A percentile compares a stretch with the other conserved stretches of the same genome.
Conservation (phyloP, 495 filamentous ascomycete genomes). For the Neurospora terricola region DNA sequence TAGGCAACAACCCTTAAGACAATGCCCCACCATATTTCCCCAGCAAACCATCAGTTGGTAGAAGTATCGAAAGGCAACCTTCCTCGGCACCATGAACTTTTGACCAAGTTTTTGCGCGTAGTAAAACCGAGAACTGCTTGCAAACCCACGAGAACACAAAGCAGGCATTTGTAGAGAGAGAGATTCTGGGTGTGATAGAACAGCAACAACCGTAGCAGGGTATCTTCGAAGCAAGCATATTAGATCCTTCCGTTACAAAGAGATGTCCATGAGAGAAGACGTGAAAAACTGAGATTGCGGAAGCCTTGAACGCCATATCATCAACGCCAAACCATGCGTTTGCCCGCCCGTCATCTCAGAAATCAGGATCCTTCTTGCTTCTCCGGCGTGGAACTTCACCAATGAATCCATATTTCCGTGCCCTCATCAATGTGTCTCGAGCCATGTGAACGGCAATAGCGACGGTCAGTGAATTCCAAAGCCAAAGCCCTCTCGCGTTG, state of each 20-base stretch:
- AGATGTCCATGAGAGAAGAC: background rate
- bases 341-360: background rate
- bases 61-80: background rate
- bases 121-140: background rate
- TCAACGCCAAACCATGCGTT: background rate
- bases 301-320: background rate
- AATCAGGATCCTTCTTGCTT: slow-evolving; percentile 14
- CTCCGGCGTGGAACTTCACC: background rate
- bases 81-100: background rate
- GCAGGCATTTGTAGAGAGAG: background rate
- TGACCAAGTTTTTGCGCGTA: background rate
- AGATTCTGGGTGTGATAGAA: background rate
- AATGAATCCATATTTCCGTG: slow-evolving; percentile 3
- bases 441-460: slow-evolving; percentile 20
- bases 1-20: background rate
- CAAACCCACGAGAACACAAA: background rate
- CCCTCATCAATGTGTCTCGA: slow-evolving; percentile 8
- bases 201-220: background rate
- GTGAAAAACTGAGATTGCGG: background rate
- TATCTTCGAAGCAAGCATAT: background rate
- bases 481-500: slow-evolving; percentile 19
- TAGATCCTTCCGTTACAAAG: background rate
- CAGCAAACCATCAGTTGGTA: background rate
- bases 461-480: slow-evolving; percentile 24
- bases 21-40: background rate